Conservation (phyloP, 257 asterid species). For the Solanum chiquidenum region DNA sequence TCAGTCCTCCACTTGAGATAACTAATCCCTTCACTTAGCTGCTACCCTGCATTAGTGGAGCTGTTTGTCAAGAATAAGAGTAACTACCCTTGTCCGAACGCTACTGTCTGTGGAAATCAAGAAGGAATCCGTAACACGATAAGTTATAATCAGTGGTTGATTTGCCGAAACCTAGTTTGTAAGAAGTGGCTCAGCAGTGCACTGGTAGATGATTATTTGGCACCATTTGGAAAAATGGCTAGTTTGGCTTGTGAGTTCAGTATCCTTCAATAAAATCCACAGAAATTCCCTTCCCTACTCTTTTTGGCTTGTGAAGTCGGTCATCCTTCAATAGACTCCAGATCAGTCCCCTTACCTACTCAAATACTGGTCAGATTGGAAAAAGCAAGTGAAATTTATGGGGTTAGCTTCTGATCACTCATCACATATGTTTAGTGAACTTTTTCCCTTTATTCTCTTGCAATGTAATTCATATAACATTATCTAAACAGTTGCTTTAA, state of each 20-base stretch:
- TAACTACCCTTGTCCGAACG: not conserved
- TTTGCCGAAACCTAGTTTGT: not conserved
- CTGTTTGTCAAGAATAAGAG: not conserved
- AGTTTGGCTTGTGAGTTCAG: not conserved
- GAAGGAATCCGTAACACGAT: not conserved
- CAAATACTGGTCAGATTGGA: not conserved
- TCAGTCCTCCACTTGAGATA: not conserved
- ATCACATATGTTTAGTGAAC: not conserved
- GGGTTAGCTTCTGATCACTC: not conserved
- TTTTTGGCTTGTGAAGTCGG: not conserved
- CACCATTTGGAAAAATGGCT: not conserved
- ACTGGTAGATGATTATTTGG: not conserved
- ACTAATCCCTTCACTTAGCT: not conserved
- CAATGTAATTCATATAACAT: not conserved
- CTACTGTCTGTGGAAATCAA: not conserved
- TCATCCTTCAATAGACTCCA: not conserved
- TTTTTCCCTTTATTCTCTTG: not conserved
- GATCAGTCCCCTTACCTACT: not conserved
- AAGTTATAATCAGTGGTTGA: not conserved
- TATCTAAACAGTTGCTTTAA: not conserved
- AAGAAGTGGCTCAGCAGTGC: not conserved
- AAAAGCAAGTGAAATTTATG: not conserved
- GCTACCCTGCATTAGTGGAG: not conserved
- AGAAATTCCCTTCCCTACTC: not conserved
- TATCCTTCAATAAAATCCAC: not conserved